These are phyloP conservation scores for Colletotrichum plurivorum DNA, from an alignment of 2,329 filamentous ascomycete species.

Conservation along the genomic window DNA sequence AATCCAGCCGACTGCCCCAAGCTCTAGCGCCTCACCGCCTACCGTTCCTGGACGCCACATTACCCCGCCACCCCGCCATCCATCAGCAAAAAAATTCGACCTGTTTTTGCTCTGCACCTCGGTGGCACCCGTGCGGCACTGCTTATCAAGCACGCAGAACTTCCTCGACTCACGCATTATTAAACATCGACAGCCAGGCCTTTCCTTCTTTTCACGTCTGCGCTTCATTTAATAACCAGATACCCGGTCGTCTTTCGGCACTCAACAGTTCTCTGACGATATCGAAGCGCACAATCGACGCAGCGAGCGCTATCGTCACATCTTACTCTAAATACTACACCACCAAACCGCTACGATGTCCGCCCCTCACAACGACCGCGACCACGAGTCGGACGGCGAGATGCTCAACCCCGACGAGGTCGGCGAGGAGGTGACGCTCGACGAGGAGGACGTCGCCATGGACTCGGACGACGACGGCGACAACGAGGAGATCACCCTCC, in stretches of 20 bases:
- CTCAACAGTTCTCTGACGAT: neutral
- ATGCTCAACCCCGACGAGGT: conserved; percentile 84
- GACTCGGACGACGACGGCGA: conserved; percentile 79
- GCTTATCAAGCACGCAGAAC: conserved; percentile 40
- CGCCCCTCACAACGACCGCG: conserved; percentile 25
- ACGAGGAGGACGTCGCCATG: conserved; percentile 81
- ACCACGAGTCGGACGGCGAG: conserved; percentile 63
- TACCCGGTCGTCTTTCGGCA: conserved; percentile 10
- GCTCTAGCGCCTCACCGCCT: conserved; percentile 27
- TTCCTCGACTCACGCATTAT: conserved; percentile 30
- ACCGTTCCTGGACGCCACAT: conserved; percentile 15
- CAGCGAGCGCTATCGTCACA: neutral
- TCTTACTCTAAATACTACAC: neutral
- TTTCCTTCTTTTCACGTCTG: neutral
- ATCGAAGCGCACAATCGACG: conserved; percentile 7
- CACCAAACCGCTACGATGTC: conserved; percentile 27
- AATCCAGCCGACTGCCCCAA: neutral
- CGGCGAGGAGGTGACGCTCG: conserved; percentile 78
- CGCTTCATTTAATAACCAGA: conserved; percentile 19
- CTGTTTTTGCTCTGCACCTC: neutral
- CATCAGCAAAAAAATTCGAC: conserved; percentile 31
- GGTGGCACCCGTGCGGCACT: conserved; percentile 5
- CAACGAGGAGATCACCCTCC: conserved; percentile 79
- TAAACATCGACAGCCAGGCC: conserved; percentile 8
- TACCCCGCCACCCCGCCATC: conserved; percentile 41